Base-by-base conservation (phyloP, 31 red algal species). In the Asparagopsis taxiformis region DNA sequence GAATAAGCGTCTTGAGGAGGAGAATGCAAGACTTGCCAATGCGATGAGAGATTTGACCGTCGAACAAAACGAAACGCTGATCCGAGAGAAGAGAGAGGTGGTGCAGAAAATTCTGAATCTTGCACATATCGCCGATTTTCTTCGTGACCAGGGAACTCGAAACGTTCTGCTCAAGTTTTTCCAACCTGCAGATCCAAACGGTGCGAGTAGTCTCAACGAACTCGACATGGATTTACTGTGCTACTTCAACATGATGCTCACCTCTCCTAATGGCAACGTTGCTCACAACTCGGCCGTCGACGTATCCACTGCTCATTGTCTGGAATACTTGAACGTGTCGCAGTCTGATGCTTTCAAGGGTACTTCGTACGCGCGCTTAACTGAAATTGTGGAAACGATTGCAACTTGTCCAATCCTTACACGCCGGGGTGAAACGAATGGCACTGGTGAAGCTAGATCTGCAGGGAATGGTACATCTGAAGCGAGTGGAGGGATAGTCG, bases 161-260 rank as follows among this genome's bases (percentile, higher is more conserved):
- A 72, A 80, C 30, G 76, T 58, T 15, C 66, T 91, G 3, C 62
- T 83, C 35, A 62, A 43, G 36, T 84, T 65, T 43, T 84, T 74
- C 49, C 34, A 19, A 1, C 36, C 72, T 3, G 16, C 61, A 17
- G 36, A 55, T 19, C 21, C 24, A 0, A 54, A 38, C 11, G 17
- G 17, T 24, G 28, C 17, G 17, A 5, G 17, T 16, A 5, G 17
- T 16, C 22, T 89, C 36, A 80, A 54, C 28, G 55, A 55, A 26
- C 49, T 89, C 4, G 74, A 94, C 31, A 53, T 94, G 48, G 85
- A 94, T 68, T 52, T 82, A 11, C 39, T 94, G 29, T 68, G 65
- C 62, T 94, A 94, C 62, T 94, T 94, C 55, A 82, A 81, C 56
- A 72, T 89, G 31, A 94, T 94, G 91, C 84, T 94, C 4, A 94